A percentile compares a stretch with the other conserved stretches of the same genome.
Conservation (phyloP, 2,329 filamentous ascomycete genomes). For the Aspergillus aculeatus region DNA sequence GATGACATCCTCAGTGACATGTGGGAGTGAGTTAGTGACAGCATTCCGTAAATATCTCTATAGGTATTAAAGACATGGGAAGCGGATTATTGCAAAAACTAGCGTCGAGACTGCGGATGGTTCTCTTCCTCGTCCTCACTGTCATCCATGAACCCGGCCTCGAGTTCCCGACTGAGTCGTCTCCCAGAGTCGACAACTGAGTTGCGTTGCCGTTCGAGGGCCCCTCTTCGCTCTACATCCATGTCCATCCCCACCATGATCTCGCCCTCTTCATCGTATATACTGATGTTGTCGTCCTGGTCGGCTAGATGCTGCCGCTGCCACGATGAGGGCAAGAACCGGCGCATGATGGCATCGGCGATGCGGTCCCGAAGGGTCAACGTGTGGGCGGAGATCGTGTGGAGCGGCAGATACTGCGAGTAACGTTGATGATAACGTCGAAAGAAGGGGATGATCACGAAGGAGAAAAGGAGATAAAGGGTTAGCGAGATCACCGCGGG, state of each 20-base stretch:
- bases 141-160: conserved; percentile 72
- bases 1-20: neutral
- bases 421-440: conserved; percentile 69
- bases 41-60: neutral
- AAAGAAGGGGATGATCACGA: conserved; percentile 66
- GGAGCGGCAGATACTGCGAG: conserved; percentile 70
- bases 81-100: conserved; percentile 3
- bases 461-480: conserved; percentile 66
- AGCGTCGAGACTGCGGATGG: conserved; percentile 23
- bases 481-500: conserved; percentile 69
- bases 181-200: conserved; percentile 42
- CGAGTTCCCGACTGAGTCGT: conserved; percentile 75
- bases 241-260: conserved; percentile 55
- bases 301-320: conserved; percentile 38
- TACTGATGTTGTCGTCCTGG: conserved; percentile 56
- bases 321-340: conserved; percentile 46
- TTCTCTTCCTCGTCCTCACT: conserved; percentile 63
- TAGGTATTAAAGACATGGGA: conserved; percentile 1
- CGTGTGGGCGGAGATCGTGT: conserved; percentile 53
- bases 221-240: conserved; percentile 46
- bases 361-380: conserved; percentile 53
- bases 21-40: neutral
- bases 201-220: conserved; percentile 45
- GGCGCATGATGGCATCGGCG: conserved; percentile 42
- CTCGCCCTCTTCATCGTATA: conserved; percentile 67